phyloP scores from a whole-genome alignment of 2,329 filamentous ascomycete species.

The Aureobasidium pullulans region DNA sequence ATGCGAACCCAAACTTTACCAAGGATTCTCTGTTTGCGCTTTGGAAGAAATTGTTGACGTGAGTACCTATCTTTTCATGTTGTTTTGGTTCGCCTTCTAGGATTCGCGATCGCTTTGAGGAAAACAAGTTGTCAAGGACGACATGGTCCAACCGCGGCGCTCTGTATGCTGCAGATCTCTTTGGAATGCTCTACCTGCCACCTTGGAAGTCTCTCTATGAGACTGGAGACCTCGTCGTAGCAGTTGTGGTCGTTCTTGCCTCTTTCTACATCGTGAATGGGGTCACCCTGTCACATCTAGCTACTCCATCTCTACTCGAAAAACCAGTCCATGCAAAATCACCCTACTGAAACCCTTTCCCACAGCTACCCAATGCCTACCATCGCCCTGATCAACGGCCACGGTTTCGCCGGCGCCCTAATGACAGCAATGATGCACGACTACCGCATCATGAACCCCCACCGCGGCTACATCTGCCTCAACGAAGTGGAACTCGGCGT shows the following conservation, averaged over 20 bases:
- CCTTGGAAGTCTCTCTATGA: no score
- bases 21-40: constrained; percentile 54
- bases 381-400: constrained; percentile 66
- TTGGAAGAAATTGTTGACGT: constrained; percentile 58
- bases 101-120: no score
- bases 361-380: constrained; percentile 70
- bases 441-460: constrained; percentile 68
- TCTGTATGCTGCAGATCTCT: no score
- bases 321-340: neutral
- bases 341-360: neutral
- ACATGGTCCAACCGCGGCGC: neutral
- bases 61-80: constrained; percentile 5
- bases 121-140: neutral
- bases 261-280: neutral
- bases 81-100: neutral
- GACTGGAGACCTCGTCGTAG: neutral
- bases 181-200: neutral
- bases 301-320: neutral
- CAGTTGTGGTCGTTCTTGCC: neutral
- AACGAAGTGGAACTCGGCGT: constrained; percentile 78
- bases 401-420: constrained; percentile 74
- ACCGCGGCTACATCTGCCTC: constrained; percentile 66
- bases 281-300: neutral
- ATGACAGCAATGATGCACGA: constrained; percentile 79
- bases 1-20: constrained; percentile 52